A percentile compares a stretch with the other conserved stretches of the same genome.
phyloP scores from a whole-genome alignment of 805 yeast genomes.

The Lachancea fermentati region DNA sequence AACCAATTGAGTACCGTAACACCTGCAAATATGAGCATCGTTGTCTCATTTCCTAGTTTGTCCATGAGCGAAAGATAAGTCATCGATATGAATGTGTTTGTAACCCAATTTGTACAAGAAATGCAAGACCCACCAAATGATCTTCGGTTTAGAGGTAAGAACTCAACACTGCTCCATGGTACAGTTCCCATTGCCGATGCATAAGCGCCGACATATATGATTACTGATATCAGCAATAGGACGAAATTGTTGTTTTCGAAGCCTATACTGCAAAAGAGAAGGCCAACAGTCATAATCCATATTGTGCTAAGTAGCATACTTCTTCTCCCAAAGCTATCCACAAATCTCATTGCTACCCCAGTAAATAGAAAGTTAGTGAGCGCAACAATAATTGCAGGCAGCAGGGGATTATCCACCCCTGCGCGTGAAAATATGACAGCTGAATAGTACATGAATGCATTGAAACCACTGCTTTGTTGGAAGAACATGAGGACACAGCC shows the following conservation, averaged over 20 bases:
- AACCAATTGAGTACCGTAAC: slow-evolving; percentile 35
- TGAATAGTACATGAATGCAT: slow-evolving; percentile 59
- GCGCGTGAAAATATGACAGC: slow-evolving; percentile 50
- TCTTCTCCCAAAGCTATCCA: slow-evolving; percentile 47
- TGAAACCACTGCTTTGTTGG: slow-evolving; percentile 59
- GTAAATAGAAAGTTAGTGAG: slow-evolving; percentile 51
- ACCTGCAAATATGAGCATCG: slow-evolving; percentile 33
- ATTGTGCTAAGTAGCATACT: slow-evolving; percentile 39
- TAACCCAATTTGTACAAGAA: slow-evolving; percentile 39
- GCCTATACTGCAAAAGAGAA: slow-evolving; percentile 31
- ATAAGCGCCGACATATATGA: slow-evolving; percentile 37
- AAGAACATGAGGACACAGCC: slow-evolving; percentile 48
- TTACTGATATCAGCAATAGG: slow-evolving; percentile 29
- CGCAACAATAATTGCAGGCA: slow-evolving; percentile 51
- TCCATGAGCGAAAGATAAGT: slow-evolving; percentile 33
- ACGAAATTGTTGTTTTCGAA: slow-evolving; percentile 18
- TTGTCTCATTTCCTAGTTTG: slow-evolving; percentile 27
- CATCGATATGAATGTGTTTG: slow-evolving; percentile 35
- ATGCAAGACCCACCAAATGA: slow-evolving; percentile 40
- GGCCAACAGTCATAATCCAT: slow-evolving; percentile 36
- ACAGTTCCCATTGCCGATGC: slow-evolving; percentile 41
- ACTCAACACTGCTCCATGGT: slow-evolving; percentile 43
- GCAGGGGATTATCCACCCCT: slow-evolving; percentile 48
- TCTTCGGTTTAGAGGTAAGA: slow-evolving; percentile 38
- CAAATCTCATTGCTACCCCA: slow-evolving; percentile 43